phyloP scores from a whole-genome alignment of 495 filamentous ascomycete genomes.

The Lasiosphaeria miniovina region DNA sequence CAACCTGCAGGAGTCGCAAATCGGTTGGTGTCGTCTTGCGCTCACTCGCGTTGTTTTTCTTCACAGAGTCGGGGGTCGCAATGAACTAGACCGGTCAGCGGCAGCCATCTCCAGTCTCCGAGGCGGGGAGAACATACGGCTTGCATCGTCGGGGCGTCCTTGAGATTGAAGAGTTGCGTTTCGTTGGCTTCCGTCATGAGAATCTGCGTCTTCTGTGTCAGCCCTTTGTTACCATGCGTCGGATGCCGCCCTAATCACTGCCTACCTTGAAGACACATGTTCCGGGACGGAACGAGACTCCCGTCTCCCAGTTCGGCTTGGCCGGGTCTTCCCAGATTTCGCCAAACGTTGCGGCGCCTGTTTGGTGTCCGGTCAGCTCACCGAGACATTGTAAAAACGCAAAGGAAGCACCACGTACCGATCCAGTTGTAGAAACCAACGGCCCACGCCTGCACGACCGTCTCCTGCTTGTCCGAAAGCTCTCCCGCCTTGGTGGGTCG shows the following conservation, averaged over 20 bases:
- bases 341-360: constrained; percentile 2
- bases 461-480: not conserved
- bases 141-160: not conserved
- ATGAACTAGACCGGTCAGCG: not conserved
- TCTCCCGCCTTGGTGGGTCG: not conserved
- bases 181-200: constrained; percentile 7
- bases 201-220: not conserved
- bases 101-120: not conserved
- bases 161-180: not conserved
- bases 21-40: not conserved
- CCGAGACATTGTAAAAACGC: not conserved
- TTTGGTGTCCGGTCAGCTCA: not conserved
- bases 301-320: constrained; percentile 7
- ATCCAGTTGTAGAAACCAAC: constrained; percentile 2
- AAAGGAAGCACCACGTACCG: not conserved
- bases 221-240: not conserved
- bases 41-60: not conserved
- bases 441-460: constrained; percentile 2
- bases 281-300: constrained; percentile 1
- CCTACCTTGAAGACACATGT: constrained; percentile 9
- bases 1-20: constrained; percentile 6
- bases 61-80: not conserved
- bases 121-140: not conserved
- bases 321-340: not conserved
- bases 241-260: not conserved